Evolutionary conservation across 2,329 filamentous ascomycete species (phyloP), one percentile per base, ranked within the genome.

Genomic region (Colletotrichum shisoi): DNA sequence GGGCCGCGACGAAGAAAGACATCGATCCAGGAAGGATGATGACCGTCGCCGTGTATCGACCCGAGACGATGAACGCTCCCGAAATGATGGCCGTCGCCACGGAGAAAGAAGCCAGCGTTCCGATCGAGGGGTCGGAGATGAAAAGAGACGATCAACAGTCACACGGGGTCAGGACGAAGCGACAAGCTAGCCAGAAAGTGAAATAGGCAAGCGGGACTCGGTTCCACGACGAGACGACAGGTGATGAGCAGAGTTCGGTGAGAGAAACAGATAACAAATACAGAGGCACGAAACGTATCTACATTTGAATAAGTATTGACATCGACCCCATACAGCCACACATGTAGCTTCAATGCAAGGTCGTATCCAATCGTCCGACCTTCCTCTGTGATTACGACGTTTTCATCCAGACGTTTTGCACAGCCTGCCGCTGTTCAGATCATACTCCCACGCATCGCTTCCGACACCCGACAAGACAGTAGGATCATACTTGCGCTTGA

Each of bases 401-500:
- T 52, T 34, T 52, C 7, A 39, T 13, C 9, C 31, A n/a, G 40
- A 39, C 17, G 52, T 42, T 5, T 34, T 59, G 37, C 64, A 67
- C 5, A 67, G 53, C 53, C 57, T 67, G 53, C 64, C 64, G n/a
- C 46, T 67, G 53, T 63, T 58, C 13, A 67, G 63, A 42, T 67
- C 48, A 42, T 58, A 67, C 13, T 63, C 58, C 65, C 70, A 73
- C 4, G 44, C 69, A 57, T 76, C 74, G 17, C 73, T 73, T 4
- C 74, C 74, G 8, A 76, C 74, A 4, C 71, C 73, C 9, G 70
- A 73, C 3, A 68, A 69, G 15, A 71, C 72, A 1, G 71, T 62
- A 9, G 76, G 76, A 27, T 78, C 76, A 42, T 73, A 71, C 68
- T 72, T 72, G 48, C 72, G 70, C 71, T 78, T 78, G 24, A 75